phyloP scores from a whole-genome alignment of 495 filamentous ascomycete species.

The Parmelia sp. region DNA sequence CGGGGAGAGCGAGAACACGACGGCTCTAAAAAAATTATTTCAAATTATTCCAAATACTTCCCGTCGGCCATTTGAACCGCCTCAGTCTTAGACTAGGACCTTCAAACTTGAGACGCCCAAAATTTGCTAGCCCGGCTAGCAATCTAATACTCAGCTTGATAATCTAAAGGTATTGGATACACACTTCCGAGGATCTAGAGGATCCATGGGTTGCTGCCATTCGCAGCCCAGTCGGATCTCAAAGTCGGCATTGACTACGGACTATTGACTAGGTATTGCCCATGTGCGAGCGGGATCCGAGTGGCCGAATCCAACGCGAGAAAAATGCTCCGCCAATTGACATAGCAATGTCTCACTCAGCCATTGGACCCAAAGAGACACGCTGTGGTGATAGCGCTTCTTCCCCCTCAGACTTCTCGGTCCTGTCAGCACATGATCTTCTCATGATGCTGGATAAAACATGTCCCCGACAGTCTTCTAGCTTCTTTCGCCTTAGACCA shows the following conservation, averaged over 20 bases:
- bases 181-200: background rate
- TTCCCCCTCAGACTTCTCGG: background rate
- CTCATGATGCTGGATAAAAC: background rate
- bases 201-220: background rate
- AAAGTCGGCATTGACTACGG: background rate
- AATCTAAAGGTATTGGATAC: background rate
- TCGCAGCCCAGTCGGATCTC: background rate
- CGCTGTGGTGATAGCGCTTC: background rate
- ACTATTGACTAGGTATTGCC: background rate
- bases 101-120: constrained; percentile 1
- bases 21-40: background rate
- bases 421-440: background rate
- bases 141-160: background rate
- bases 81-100: background rate
- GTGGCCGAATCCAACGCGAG: background rate
- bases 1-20: background rate
- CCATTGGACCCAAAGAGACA: background rate
- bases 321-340: background rate
- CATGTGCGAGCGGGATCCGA: background rate
- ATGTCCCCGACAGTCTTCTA: background rate
- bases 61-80: constrained; percentile 4
- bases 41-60: constrained; percentile 3
- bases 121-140: background rate
- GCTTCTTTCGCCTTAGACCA: background rate
- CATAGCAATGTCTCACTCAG: background rate